Base-by-base conservation (phyloP, 139 green algal species). In the Haematococcus lacustris region DNA sequence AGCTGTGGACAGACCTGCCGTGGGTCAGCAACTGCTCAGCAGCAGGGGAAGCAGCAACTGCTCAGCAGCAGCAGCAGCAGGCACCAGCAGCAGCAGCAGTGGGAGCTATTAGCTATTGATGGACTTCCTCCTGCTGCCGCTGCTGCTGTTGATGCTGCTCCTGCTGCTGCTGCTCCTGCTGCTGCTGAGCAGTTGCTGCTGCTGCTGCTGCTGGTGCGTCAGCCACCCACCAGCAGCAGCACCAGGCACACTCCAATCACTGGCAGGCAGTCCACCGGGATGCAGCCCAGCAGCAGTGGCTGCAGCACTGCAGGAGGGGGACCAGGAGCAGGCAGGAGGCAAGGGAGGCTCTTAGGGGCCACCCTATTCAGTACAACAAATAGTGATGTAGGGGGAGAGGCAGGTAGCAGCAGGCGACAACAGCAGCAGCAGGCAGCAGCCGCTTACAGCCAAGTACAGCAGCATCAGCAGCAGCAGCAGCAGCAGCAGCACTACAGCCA, bases 241-340 rank as follows among this genome's bases (percentile, higher is more conserved):
- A 75, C 1, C 37, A 79, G 26, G 25, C 76, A 77, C 26, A 72
- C 70, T 2, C 4, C 66, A 13, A 87, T 75, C 3, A 75, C 40
- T 0, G 81, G 81, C 1, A 82, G 33, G 9, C 40, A 69, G 65
- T 84, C 78, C 6, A 37, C 38, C 1, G 82, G 82, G 5, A 87
- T 60, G 17, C 38, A 65, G 6, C 68, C 68, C 33, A 77, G 68
- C 71, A 80, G 13, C 63, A 78, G 68, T 41, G 72, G 67, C 68
- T 80, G 38, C 34, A 66, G 66, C 13, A 76, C 61, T 75, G 60
- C 72, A 69, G 1, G 3, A 61, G 64, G n/a, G 35, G 35, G 59
- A 57, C n/a, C n/a, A n/a, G n/a, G n/a, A n/a, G n/a, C n/a, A n/a
- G n/a, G n/a, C n/a, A n/a, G n/a, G n/a, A n/a, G n/a, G n/a, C n/a